Conservation (phyloP, 805 yeast species). For the Cyberlindnera galapagoensis region DNA sequence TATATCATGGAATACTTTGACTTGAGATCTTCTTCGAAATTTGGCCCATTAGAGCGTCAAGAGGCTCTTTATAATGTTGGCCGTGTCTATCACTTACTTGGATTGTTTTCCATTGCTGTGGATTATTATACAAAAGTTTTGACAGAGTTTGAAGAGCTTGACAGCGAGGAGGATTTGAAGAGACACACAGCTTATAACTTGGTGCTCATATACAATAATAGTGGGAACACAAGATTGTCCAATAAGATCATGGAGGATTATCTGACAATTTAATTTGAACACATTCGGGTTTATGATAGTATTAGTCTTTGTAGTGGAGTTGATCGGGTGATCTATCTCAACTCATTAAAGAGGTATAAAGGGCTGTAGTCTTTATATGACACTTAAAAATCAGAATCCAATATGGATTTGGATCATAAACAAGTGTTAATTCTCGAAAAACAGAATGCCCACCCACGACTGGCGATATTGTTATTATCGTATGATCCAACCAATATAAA, state of each 20-base stretch:
- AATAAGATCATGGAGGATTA: conserved; percentile 57
- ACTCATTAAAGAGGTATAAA: too few species aligned
- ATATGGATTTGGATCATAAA: too few species aligned
- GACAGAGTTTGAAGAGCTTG: conserved; percentile 24
- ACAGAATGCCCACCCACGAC: too few species aligned
- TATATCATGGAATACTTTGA: conserved; percentile 67
- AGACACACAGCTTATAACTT: conserved; percentile 84
- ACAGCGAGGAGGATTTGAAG: conserved; percentile 51
- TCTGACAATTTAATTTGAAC: conserved; percentile 30
- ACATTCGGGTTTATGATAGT: too few species aligned
- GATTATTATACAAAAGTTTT: conserved; percentile 68
- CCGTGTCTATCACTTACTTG: conserved; percentile 76
- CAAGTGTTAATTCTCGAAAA: too few species aligned
- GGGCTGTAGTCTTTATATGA: too few species aligned
- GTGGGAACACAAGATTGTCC: conserved; percentile 68
- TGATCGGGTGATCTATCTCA: too few species aligned
- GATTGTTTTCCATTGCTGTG: conserved; percentile 68
- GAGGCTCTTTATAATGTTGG: conserved; percentile 84
- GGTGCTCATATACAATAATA: conserved; percentile 63
- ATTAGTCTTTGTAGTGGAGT: too few species aligned
- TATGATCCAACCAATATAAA: too few species aligned
- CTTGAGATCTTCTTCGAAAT: conserved; percentile 33
- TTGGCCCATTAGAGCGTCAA: conserved; percentile 44
- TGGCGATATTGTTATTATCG: too few species aligned
- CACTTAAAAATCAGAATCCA: too few species aligned